Evolutionary conservation across 768 basidiomycete genomes (phyloP).

Genomic region (Dacryopinax primogenitus): DNA sequence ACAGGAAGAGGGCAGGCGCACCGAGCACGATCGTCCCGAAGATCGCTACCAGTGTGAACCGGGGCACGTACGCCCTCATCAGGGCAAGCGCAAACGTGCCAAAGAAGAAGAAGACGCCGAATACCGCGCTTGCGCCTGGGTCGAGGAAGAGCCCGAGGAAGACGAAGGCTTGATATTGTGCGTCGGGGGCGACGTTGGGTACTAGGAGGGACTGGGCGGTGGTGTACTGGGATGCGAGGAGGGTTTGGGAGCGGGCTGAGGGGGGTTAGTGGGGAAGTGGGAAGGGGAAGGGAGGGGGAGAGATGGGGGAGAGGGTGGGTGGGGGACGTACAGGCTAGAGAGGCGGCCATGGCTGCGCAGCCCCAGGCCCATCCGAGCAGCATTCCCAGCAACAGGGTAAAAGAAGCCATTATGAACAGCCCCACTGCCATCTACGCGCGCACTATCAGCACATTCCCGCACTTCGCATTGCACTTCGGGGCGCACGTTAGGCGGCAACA

Average conservation of each 20-base stretch:
- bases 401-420: slow-evolving; percentile 25
- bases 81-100: slow-evolving; percentile 36
- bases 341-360: slow-evolving; percentile 41
- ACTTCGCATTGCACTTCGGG: background rate
- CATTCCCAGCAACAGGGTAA: slow-evolving; percentile 38
- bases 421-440: slow-evolving; percentile 23
- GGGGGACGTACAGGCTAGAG: slow-evolving; percentile 25
- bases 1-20: background rate
- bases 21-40: slow-evolving; percentile 39
- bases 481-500: slow-evolving; percentile 40
- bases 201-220: background rate
- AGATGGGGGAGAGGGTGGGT: background rate
- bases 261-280: background rate
- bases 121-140: slow-evolving; percentile 34
- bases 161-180: slow-evolving; percentile 30
- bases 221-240: slow-evolving; percentile 21
- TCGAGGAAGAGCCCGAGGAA: slow-evolving; percentile 43
- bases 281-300: background rate
- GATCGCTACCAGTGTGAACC: slow-evolving; percentile 34
- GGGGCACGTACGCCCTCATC: slow-evolving; percentile 37
- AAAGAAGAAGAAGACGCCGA: slow-evolving; percentile 39
- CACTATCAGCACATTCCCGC: slow-evolving; percentile 39
- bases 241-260: slow-evolving; percentile 20
- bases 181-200: slow-evolving; percentile 23
- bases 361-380: slow-evolving; percentile 45